Percentiles rank a stretch among this genome's conserved stretches.
These are phyloP conservation scores for Boletus coccyginus DNA, from an alignment of 768 basidiomycete genomes.

Conservation along the genomic window DNA sequence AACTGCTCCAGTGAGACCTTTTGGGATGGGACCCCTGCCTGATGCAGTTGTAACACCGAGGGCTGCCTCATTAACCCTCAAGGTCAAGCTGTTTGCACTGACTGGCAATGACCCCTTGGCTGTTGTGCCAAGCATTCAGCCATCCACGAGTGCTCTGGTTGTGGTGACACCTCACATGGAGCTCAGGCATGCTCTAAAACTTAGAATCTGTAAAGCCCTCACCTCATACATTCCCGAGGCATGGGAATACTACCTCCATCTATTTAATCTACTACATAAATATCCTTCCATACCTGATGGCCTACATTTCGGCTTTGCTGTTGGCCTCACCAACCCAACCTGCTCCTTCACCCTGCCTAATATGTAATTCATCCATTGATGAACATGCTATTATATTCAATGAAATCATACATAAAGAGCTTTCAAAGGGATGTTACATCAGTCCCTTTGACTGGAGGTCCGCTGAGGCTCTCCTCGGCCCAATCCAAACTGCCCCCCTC, in stretches of 20 bases:
- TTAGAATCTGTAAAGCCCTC: neutral
- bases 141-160: neutral
- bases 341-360: neutral
- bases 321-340: neutral
- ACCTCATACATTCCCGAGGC: neutral
- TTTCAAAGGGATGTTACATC: no score
- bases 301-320: neutral
- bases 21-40: no score
- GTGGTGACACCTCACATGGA: rapidly evolving
- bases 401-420: no score
- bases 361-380: neutral
- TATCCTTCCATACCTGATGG: neutral
- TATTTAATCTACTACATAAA: neutral
- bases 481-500: no score
- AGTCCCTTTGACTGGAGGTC: no score
- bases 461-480: no score
- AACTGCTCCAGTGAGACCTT: neutral
- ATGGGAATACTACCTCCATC: neutral
- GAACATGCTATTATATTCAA: neutral
- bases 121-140: no score
- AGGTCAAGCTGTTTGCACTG: no score
- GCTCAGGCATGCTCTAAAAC: neutral
- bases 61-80: no score
- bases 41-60: no score
- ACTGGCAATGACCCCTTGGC: no score